These are phyloP conservation scores for Saturnispora saitoi DNA, from an alignment of 805 yeast species.

Conservation along the genomic window DNA sequence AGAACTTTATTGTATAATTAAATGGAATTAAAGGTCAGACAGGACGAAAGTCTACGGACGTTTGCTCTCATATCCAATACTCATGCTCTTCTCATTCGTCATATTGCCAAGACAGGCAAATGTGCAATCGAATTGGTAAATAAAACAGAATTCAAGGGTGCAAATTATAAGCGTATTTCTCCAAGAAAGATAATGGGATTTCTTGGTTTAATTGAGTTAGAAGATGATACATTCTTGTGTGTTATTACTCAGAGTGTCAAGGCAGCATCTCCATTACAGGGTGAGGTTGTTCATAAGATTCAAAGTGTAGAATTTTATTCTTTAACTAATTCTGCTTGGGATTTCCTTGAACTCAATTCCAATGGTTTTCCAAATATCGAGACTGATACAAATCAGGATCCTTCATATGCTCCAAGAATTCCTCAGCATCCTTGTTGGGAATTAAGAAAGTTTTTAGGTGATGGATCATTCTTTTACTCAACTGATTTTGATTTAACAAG, in stretches of 20 bases:
- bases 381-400: constrained; percentile 29
- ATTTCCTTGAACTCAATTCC: constrained; percentile 58
- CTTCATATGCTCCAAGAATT: constrained; percentile 18
- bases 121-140: constrained; percentile 45
- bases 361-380: constrained; percentile 55
- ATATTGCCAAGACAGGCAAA: constrained; percentile 27
- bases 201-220: constrained; percentile 70
- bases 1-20: neutral
- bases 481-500: constrained; percentile 89
- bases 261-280: constrained; percentile 76
- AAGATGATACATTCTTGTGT: constrained; percentile 61
- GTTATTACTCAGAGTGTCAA: constrained; percentile 67
- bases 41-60: constrained; percentile 29
- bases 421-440: constrained; percentile 79
- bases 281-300: constrained; percentile 73
- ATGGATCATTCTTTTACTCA: constrained; percentile 89
- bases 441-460: constrained; percentile 63
- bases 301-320: constrained; percentile 83
- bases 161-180: constrained; percentile 35
- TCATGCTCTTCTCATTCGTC: constrained; percentile 40
- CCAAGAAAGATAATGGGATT: constrained; percentile 52
- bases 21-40: constrained; percentile 20
- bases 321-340: constrained; percentile 67
- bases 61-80: constrained; percentile 35
- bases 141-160: constrained; percentile 30